A percentile compares a stretch with the other conserved stretches of the same genome.
These are phyloP conservation scores for Leccinum variicolor DNA, from an alignment of 768 basidiomycete genomes.

Conservation along the genomic window DNA sequence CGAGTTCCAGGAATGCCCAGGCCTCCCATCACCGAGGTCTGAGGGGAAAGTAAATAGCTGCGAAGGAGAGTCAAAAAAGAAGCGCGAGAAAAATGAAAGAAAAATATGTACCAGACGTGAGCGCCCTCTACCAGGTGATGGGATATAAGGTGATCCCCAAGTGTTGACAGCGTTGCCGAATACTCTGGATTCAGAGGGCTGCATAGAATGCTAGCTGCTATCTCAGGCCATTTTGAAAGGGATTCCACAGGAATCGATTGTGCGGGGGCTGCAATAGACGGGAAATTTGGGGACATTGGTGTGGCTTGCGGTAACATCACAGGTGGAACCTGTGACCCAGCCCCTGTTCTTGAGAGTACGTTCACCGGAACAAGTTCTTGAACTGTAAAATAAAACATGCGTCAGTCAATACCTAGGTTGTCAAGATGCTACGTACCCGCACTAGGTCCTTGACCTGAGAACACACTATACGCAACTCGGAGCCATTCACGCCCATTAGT, in stretches of 20 bases:
- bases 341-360: conserved; percentile 40
- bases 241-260: conserved; percentile 57
- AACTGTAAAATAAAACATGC: conserved; percentile 41
- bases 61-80: conserved; percentile 5
- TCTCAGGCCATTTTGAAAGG: conserved; percentile 81
- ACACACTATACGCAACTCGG: conserved; percentile 76
- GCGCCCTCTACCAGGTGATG: conserved; percentile 81
- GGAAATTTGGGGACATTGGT: conserved; percentile 65
- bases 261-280: conserved; percentile 37
- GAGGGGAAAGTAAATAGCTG: conserved; percentile 85
- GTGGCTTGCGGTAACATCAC: conserved; percentile 39
- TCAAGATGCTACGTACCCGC: conserved; percentile 47
- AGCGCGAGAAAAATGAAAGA: not conserved
- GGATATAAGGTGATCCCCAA: conserved; percentile 78
- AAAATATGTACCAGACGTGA: conserved; percentile 72
- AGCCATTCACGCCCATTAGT: conserved; percentile 67
- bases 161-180: conserved; percentile 70
- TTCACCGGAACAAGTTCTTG: conserved; percentile 69
- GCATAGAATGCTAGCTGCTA: conserved; percentile 76
- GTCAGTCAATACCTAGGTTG: conserved; percentile 2
- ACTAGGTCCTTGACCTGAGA: conserved; percentile 77
- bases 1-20: conserved; percentile 64
- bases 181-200: conserved; percentile 66
- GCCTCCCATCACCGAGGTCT: conserved; percentile 72
- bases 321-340: conserved; percentile 38